A percentile compares a stretch with the other conserved stretches of the same genome.
phyloP scores from a whole-genome alignment of 2,329 filamentous ascomycete species.

The Apiospora kogelbergensis region DNA sequence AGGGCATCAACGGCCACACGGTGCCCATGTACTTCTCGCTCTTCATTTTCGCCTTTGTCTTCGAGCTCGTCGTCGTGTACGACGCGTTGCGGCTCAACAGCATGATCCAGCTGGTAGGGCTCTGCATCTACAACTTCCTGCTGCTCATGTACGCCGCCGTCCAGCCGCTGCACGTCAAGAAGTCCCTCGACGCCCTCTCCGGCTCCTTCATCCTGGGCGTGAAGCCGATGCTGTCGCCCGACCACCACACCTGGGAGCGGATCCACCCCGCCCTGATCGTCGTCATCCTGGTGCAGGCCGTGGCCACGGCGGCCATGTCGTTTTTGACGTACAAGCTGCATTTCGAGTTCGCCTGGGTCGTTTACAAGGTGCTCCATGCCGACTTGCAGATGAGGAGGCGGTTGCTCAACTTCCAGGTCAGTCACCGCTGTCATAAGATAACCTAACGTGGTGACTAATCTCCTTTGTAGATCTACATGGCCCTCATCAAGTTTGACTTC shows the following conservation, averaged over 20 bases:
- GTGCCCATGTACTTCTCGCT: conserved; percentile 7
- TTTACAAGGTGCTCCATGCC: conserved; percentile 5
- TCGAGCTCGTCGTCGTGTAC: not conserved
- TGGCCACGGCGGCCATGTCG: not conserved
- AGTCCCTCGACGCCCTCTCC: not conserved
- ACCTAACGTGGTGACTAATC: not conserved
- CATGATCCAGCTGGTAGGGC: conserved; percentile 7
- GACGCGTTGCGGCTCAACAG: not conserved
- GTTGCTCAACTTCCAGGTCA: not conserved
- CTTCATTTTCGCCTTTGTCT: not conserved
- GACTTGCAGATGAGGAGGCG: not conserved
- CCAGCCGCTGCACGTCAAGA: not conserved
- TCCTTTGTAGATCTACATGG: not conserved
- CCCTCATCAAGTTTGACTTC: conserved; percentile 6
- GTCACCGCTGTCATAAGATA: not conserved
- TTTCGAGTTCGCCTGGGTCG: conserved; percentile 7
- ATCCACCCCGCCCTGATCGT: not conserved
- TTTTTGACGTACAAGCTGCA: conserved; percentile 8
- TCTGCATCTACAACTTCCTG: conserved; percentile 4
- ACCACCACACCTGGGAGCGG: not conserved
- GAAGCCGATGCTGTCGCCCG: not conserved
- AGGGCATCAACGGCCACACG: not conserved
- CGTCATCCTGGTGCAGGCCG: not conserved
- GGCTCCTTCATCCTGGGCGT: not conserved
- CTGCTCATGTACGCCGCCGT: not conserved